These are phyloP conservation scores for Ophiostoma triangulosporum DNA, from an alignment of 2,329 filamentous ascomycete genomes.

Conservation along the genomic window DNA sequence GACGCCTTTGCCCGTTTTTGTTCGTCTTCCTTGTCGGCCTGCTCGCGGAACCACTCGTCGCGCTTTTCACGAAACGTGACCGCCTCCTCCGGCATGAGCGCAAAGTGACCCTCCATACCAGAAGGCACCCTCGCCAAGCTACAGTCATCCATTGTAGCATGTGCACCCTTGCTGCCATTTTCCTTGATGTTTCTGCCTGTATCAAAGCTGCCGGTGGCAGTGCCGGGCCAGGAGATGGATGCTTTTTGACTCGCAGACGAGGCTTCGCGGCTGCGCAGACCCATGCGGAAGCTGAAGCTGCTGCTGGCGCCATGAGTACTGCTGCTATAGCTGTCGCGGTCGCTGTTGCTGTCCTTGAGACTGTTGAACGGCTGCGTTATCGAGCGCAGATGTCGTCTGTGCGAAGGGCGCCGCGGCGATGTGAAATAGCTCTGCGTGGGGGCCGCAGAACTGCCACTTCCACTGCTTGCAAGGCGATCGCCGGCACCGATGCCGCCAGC, in stretches of 20 bases:
- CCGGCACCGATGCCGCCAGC: background rate
- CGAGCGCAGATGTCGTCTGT: constrained; percentile 1
- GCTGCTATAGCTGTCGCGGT: background rate
- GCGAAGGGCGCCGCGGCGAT: background rate
- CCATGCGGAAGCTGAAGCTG: constrained; percentile 3
- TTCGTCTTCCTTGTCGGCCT: background rate
- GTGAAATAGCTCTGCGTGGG: background rate
- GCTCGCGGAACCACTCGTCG: constrained; percentile 10
- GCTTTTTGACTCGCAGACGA: background rate
- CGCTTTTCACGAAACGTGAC: constrained; percentile 9
- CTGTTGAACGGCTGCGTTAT: constrained; percentile 1
- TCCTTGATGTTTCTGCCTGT: background rate
- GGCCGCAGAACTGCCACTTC: background rate
- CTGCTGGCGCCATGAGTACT: background rate
- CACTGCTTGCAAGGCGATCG: background rate
- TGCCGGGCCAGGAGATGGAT: background rate
- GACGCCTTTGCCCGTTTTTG: background rate
- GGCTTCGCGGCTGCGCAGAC: background rate
- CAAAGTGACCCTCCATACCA: constrained; percentile 4
- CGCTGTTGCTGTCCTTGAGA: background rate
- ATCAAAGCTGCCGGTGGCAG: background rate
- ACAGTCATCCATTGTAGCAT: constrained; percentile 8
- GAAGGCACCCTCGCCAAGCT: constrained; percentile 1
- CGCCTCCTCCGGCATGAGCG: constrained; percentile 2
- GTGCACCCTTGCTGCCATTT: background rate